Percentiles rank a stretch among this genome's conserved stretches.
Evolutionary conservation across 768 basidiomycete genomes (phyloP).

Genomic region (Trametes elegans): DNA sequence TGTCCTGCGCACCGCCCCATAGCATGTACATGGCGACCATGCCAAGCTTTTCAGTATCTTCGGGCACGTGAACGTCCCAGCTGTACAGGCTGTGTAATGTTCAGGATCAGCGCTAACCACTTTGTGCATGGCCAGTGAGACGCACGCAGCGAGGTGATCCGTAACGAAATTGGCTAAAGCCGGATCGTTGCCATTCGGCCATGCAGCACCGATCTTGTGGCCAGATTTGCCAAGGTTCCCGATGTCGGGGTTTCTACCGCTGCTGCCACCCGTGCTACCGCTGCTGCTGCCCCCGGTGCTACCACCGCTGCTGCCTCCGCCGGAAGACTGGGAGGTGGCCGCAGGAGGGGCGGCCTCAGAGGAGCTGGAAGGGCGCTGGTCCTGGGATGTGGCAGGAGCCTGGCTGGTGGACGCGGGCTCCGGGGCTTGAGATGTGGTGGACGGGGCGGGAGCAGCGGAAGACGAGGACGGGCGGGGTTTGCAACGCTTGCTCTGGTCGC

Average conservation of each 20-base stretch:
- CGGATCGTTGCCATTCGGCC: conserved; percentile 55
- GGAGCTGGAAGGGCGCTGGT: conserved; percentile 18
- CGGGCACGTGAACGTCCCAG: conserved; percentile 59
- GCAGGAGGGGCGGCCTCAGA: conserved; percentile 8
- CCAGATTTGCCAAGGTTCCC: not conserved
- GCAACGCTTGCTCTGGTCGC: conserved; percentile 48
- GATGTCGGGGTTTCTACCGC: conserved; percentile 22
- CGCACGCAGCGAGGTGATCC: conserved; percentile 42
- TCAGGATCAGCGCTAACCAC: not conserved
- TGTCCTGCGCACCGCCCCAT: conserved; percentile 57
- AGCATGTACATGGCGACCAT: conserved; percentile 62
- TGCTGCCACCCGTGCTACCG: conserved; percentile 17
- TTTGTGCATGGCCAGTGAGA: not conserved
- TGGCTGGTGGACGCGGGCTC: conserved; percentile 18
- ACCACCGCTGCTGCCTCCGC: not conserved
- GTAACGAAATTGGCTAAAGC: conserved; percentile 53
- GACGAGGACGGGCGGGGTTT: conserved; percentile 43
- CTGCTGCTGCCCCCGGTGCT: conserved; percentile 4
- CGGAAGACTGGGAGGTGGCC: conserved; percentile 15
- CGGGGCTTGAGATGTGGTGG: conserved; percentile 20
- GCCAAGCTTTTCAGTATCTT: conserved; percentile 41
- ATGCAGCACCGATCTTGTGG: conserved; percentile 57
- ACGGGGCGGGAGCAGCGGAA: conserved; percentile 2
- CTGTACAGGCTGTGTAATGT: conserved; percentile 47
- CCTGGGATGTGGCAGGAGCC: conserved; percentile 16